phyloP scores from a whole-genome alignment of 768 basidiomycete genomes.

The Mycena rosella region DNA sequence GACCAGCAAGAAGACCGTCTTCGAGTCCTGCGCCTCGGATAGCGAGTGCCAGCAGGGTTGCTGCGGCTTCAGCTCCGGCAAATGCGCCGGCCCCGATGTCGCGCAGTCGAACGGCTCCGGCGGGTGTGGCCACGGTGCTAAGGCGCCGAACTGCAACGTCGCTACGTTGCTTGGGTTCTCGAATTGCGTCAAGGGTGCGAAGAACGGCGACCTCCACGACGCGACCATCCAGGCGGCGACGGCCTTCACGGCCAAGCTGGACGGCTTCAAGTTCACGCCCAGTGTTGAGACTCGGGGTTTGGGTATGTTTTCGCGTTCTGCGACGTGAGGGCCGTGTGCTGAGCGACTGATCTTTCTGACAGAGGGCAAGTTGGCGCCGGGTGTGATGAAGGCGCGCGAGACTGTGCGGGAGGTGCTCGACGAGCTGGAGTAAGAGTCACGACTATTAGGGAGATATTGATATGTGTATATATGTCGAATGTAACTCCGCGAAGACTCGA shows the following conservation, averaged over 20 bases:
- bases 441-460: too few species aligned
- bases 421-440: neutral
- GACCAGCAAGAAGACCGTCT: conserved; percentile 27
- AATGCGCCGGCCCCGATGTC: conserved; percentile 28
- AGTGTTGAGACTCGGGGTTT: conserved; percentile 4
- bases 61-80: conserved; percentile 27
- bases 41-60: conserved; percentile 25
- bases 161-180: conserved; percentile 13
- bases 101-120: conserved; percentile 28
- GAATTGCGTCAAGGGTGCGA: too few species aligned
- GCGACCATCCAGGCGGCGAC: neutral
- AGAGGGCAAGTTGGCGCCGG: conserved; percentile 13
- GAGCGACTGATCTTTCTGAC: conserved; percentile 1
- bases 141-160: conserved; percentile 27
- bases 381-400: conserved; percentile 8
- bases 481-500: too few species aligned
- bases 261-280: conserved; percentile 10
- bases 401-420: conserved; percentile 3
- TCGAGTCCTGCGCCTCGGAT: conserved; percentile 20
- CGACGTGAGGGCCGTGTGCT: neutral
- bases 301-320: conserved; percentile 14
- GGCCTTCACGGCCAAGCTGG: conserved; percentile 8
- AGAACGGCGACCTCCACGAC: neutral
- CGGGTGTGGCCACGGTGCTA: conserved; percentile 20
- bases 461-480: too few species aligned